Evolutionary conservation across 23 red algal species (phyloP).

Genomic region (Rhodosorus marinus): DNA sequence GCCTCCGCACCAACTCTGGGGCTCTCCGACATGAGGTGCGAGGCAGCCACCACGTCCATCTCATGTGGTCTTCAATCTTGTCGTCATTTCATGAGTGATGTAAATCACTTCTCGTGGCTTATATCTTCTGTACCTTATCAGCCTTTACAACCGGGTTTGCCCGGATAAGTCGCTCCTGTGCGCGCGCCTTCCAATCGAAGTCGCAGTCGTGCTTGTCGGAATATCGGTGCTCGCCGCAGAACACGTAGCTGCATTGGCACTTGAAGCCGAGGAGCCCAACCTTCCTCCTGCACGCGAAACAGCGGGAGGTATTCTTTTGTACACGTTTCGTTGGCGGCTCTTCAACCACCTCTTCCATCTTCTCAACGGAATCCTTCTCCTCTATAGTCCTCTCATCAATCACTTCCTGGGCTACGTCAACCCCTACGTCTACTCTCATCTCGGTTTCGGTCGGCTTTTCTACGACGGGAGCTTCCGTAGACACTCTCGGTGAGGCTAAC

Average conservation of each 20-base stretch:
- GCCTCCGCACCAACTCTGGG: no score
- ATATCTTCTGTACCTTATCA: conserved; percentile 64
- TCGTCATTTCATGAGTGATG: no score
- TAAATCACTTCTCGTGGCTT: no score
- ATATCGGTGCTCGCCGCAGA: conserved; percentile 64
- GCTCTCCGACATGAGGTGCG: no score
- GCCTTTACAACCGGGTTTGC: conserved; percentile 72
- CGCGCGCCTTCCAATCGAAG: conserved; percentile 61
- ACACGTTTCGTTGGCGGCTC: not conserved
- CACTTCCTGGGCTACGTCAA: not conserved
- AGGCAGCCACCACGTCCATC: no score
- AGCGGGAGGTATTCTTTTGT: conserved; percentile 39
- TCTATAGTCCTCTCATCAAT: no score
- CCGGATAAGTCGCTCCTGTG: conserved; percentile 28
- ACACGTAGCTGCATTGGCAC: conserved; percentile 52
- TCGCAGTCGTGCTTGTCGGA: conserved; percentile 61
- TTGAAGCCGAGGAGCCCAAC: conserved; percentile 70
- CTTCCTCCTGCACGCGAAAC: conserved; percentile 50
- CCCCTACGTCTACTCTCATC: not conserved
- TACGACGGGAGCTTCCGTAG: not conserved
- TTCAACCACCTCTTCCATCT: not conserved
- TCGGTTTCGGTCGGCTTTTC: not conserved
- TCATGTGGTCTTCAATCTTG: no score
- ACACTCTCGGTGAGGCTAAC: not conserved
- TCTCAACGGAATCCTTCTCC: not conserved